Evolutionary conservation across 331 rosid genomes (phyloP), one percentile per base, ranked within the genome.

Genomic region (Cydonia oblonga): DNA sequence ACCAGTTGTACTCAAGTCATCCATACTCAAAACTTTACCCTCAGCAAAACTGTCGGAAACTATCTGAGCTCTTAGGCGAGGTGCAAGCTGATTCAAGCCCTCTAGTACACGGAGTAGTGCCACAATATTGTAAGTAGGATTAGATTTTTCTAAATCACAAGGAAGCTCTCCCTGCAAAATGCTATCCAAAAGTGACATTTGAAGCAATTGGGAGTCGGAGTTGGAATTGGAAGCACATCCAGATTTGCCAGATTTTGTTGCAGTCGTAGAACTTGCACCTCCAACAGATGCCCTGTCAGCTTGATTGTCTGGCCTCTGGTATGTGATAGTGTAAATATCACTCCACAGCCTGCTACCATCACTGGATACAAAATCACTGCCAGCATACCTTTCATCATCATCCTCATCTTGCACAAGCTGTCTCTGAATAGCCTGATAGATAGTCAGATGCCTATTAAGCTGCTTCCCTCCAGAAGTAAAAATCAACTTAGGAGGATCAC

Each of bases 331-430:
- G 83, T 85, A 95, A 70, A 91, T 86, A 81, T 95, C 97, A 76
- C 97, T 88, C 99, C 99, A 95, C 78, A 95, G 75, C 85, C 97
- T 87, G 86, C 96, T 85, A 78, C 99, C 99, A 81, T 95, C 99
- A 78, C 87, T 88, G 3, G 97, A 87, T 42, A 84, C 72, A 33
- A 75, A 86, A 65, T 91, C 97, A 68, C 85, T 90, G 25, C 92
- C 89, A 72, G 86, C 84, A 75, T 84, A 88, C 77, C 97, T 86
- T 82, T 91, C 99, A 54, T 91, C 99, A n/a, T 95, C 99, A 22
- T 91, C 99, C 77, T 95, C 99, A 86, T 95, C 97, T 65, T 77
- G 69, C 53, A 90, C 97, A 78, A 87, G 96, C 78, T 91, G 99
- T 56, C 96, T 88, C 64, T 95, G 99, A 75, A 95, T 87, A 54